Conservation (phyloP, 2,329 filamentous ascomycete genomes). For the Zalaria obscura region DNA sequence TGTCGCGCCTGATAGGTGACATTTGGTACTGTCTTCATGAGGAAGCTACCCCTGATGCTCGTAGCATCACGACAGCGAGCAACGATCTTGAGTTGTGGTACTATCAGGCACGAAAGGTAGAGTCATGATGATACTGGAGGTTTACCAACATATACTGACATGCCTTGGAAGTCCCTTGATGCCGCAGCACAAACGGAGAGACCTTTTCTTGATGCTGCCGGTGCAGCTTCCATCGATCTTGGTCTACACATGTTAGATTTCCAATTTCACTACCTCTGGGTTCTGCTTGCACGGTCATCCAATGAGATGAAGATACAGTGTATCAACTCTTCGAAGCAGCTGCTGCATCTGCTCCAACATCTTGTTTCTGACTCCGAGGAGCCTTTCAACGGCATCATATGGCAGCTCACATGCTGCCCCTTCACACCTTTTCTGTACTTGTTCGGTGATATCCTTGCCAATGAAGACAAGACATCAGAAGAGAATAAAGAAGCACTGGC, state of each 20-base stretch:
- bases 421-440: constrained; percentile 11
- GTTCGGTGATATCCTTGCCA: constrained; percentile 9
- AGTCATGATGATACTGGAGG: too few relatives aligned
- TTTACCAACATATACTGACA: not conserved
- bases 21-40: constrained; percentile 9
- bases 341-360: constrained; percentile 8
- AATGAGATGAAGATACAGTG: constrained; percentile 1
- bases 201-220: constrained; percentile 8
- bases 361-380: constrained; percentile 9
- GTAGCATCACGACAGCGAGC: not conserved
- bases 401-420: constrained; percentile 11
- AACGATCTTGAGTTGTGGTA: constrained; percentile 10
- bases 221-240: constrained; percentile 6
- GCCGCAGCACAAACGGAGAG: constrained; percentile 9
- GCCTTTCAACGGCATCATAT: constrained; percentile 11
- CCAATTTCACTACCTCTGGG: constrained; percentile 6
- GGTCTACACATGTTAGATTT: constrained; percentile 8
- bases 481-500: constrained; percentile 2
- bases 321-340: constrained; percentile 4
- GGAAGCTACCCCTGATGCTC: not conserved
- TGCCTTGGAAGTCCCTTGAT: constrained; percentile 6
- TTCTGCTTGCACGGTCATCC: constrained; percentile 7
- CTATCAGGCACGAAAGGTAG: not conserved
- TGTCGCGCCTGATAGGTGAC: constrained; percentile 7
- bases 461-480: not conserved